Conservation (phyloP, 192 early-diverging fungal genomes). For the Rhizoclosmatium globosum region DNA sequence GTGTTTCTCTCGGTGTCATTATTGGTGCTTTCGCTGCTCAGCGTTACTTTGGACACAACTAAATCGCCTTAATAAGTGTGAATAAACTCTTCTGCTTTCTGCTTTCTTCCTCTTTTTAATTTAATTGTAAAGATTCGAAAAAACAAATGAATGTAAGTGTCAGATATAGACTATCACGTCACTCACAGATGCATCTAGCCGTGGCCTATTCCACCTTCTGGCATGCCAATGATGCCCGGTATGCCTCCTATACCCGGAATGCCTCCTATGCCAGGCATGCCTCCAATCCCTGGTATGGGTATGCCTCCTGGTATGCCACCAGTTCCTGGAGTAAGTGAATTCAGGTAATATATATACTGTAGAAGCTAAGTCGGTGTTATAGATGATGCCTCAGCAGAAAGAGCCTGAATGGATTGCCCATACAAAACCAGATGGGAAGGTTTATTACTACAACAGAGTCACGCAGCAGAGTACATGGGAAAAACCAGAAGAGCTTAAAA, state of each 20-base stretch:
- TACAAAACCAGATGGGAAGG: slow-evolving; percentile 80
- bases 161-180: not conserved
- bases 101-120: not conserved
- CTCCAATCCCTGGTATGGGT: not conserved
- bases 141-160: not conserved
- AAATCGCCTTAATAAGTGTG: too few relatives aligned
- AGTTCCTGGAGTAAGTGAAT: not conserved
- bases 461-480: slow-evolving; percentile 91
- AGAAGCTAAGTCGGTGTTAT: not conserved
- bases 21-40: slow-evolving; percentile 20
- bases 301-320: not conserved
- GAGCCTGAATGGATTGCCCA: slow-evolving; percentile 74
- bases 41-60: not conserved
- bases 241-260: slow-evolving; percentile 6
- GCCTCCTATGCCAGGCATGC: not conserved
- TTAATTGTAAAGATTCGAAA: not conserved
- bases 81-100: not conserved
- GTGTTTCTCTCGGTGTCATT: slow-evolving; percentile 23
- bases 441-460: slow-evolving; percentile 83
- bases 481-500: slow-evolving; percentile 91
- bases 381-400: not conserved
- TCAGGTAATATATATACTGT: too few relatives aligned
- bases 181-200: not conserved
- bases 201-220: slow-evolving; percentile 1
- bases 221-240: slow-evolving; percentile 2